Evolutionary conservation across 2,329 filamentous ascomycete species (phyloP), one percentile per base, ranked within the genome.

Genomic region (Talaromyces sp.): DNA sequence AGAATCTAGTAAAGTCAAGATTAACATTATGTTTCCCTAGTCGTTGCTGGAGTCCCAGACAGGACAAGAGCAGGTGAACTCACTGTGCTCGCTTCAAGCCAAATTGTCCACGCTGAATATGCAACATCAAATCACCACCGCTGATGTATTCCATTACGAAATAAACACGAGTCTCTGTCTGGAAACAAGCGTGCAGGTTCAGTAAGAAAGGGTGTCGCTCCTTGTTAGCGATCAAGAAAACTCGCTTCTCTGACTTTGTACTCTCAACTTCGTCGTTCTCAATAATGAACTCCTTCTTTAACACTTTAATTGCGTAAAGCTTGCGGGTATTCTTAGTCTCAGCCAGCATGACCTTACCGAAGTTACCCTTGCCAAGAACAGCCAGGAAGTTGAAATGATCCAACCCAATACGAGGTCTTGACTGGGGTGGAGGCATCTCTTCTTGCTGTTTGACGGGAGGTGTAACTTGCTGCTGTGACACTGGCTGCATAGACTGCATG

Each of bases 71-170:
- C 4, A 24, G 16, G 22, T 20, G 35, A 49, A 83, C 88, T 77
- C 86, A 92, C 88, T 99, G 94, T 60, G 94, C 93, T 63, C 94
- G 86, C 77, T 96, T 97, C 6, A 91, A 89, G 51, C 93, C 93
- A 68, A 99, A 99, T 69, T 96, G 90, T 16, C 93, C 93, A 55
- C 94, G 86, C 74, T 99, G 94, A 70, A 99, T 99, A 77, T 99
- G 94, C 76, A 97, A 81, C 94, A 99, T 99, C 70, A 99, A 76
- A 81, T 99, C 94, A 78, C 94, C 94, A 79, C 94, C 94, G 70
- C 91, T 96, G 59, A 99, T 91, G 72, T 99, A 99, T 77, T 99
- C 94, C 93, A 97, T 97, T 60, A 99, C 94, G 70, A 99, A 99
- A 78, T 99, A 99, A 19, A 99, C 92, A 64, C 94, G 83, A 6